Evolutionary conservation across 2,329 filamentous ascomycete species (phyloP), one percentile per base, ranked within the genome.

Genomic region (Sclerotiophoma versabilis): DNA sequence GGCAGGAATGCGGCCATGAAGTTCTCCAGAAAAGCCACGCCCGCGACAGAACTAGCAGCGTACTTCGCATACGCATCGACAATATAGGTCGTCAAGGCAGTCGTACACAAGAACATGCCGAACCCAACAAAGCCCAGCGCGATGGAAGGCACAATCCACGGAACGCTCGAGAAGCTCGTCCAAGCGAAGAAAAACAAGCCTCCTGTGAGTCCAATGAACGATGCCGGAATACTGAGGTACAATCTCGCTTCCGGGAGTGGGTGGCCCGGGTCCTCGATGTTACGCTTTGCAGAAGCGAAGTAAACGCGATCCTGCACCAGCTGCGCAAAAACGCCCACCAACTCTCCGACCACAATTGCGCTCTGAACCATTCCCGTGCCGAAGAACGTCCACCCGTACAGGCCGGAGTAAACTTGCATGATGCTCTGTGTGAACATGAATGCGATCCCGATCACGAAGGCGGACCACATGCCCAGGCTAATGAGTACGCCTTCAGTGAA

Each of bases 131-230:
- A 74, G 0, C 65, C 70, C 2, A 84, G 71, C 0, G 80, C 79
- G 14, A 81, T 68, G 0, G 77, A 74, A 0, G 81, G 80, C 5
- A 76, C 72, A 5, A 80, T 77, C 81, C 81, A 84, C 0, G 72
- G 78, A 0, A 81, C 33, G 2, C 41, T 47, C 0, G 78, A 60
- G 36, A 75, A 80, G 1, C 75, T 73, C 1, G 79, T 79, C 81
- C 81, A 83, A 0, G 73, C 81, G 55, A 83, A 83, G 26, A 76
- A 73, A 56, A 84, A 82, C 69, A 83, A 75, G 12, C 81, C 81
- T 1, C 76, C 80, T 0, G 74, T 69, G 29, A 82, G 75, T 2
- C 79, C 79, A 23, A 81, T 25, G 37, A 83, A 79, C 2, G 77
- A 77, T 1, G 69, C 78, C 1, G 75, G 69, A 10, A 80, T 72